Evolutionary conservation across 2,329 filamentous ascomycete species (phyloP).

Genomic region (Blumeriella jaapii): DNA sequence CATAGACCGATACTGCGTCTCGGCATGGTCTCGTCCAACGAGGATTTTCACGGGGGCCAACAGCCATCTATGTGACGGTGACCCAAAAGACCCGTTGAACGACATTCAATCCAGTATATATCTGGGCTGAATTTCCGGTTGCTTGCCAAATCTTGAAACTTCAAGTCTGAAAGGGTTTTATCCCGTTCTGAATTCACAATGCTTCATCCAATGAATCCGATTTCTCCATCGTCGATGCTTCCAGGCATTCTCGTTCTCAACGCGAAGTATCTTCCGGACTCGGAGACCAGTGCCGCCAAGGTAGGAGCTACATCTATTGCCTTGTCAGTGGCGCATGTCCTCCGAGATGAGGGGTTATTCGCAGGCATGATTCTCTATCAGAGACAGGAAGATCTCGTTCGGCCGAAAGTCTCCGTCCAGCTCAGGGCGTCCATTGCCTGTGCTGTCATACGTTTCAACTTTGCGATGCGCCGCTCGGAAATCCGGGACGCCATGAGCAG

Average conservation of each 20-base stretch:
- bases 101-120: too few species aligned
- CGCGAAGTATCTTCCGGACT: slow-evolving; percentile 8
- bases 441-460: slow-evolving; percentile 9
- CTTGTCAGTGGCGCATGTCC: slow-evolving; percentile 7
- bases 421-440: slow-evolving; percentile 7
- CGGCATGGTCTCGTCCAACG: too few species aligned
- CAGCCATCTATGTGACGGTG: too few species aligned
- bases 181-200: not conserved
- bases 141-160: too few species aligned
- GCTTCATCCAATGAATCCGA: not conserved
- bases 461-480: slow-evolving; percentile 5
- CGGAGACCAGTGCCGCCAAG: slow-evolving; percentile 7
- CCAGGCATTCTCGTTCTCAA: slow-evolving; percentile 11
- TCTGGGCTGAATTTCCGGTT: too few species aligned
- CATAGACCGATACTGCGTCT: too few species aligned
- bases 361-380: slow-evolving; percentile 10
- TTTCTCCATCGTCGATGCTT: slow-evolving; percentile 3
- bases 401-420: slow-evolving; percentile 4
- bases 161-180: too few species aligned
- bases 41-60: too few species aligned
- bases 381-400: slow-evolving; percentile 6
- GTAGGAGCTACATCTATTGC: slow-evolving; percentile 12
- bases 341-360: slow-evolving; percentile 9
- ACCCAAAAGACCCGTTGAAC: too few species aligned
- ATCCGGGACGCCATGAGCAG: slow-evolving; percentile 9